phyloP scores from a whole-genome alignment of 2,329 filamentous ascomycete genomes.

The Aschersonia sp. region DNA sequence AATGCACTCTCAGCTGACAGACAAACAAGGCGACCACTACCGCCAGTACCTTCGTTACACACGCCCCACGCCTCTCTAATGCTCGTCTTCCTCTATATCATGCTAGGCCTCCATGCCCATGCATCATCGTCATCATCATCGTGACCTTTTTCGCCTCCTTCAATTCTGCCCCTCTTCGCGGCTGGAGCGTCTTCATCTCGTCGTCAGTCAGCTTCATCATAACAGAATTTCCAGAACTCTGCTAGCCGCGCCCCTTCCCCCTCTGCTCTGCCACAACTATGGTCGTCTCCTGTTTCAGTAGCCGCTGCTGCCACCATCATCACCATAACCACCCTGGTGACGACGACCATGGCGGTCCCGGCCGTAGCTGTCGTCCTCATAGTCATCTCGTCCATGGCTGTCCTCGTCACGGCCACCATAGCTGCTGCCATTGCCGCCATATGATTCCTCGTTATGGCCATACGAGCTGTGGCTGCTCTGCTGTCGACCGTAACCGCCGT shows the following conservation, averaged over 20 bases:
- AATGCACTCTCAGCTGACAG: not conserved
- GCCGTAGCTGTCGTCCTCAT: slow-evolving; percentile 6
- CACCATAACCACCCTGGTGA: slow-evolving; percentile 4
- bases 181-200: not conserved
- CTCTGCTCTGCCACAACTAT: too few relatives aligned
- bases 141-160: too few relatives aligned
- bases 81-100: too few relatives aligned
- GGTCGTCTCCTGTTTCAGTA: not conserved
- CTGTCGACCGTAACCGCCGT: slow-evolving; percentile 5
- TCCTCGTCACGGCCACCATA: slow-evolving; percentile 1
- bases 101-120: too few relatives aligned
- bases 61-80: not conserved
- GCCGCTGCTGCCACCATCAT: slow-evolving; percentile 10
- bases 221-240: not conserved
- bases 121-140: not conserved
- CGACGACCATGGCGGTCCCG: slow-evolving; percentile 5
- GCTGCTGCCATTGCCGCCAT: slow-evolving; percentile 5
- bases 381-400: slow-evolving; percentile 4
- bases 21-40: not conserved
- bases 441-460: slow-evolving; percentile 8
- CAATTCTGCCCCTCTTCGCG: too few relatives aligned
- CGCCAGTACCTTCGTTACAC: not conserved
- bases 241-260: too few relatives aligned
- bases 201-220: not conserved
- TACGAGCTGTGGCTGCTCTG: slow-evolving; percentile 8